Percentiles rank a stretch among this genome's conserved stretches.
These are phyloP conservation scores for Lachnum nothofagi DNA, from an alignment of 2,329 filamentous ascomycete genomes.

Conservation along the genomic window DNA sequence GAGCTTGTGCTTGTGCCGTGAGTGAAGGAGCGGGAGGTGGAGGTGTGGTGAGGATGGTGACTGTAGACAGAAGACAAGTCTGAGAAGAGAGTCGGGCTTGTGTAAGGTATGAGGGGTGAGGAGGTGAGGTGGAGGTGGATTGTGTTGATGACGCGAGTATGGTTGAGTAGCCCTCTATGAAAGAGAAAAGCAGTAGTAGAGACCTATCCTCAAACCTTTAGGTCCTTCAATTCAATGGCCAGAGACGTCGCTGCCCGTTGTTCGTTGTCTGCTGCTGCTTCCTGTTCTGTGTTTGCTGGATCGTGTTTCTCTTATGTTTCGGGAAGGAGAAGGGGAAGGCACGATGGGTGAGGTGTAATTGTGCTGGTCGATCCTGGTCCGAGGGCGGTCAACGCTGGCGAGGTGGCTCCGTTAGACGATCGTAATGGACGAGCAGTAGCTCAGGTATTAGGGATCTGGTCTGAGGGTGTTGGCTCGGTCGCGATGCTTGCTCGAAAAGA, in stretches of 20 bases:
- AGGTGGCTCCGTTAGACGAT: not conserved
- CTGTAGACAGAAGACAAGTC: conserved; percentile 24
- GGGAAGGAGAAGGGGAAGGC: conserved; percentile 13
- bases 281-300: conserved; percentile 1
- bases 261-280: conserved; percentile 3
- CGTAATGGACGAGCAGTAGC: too few relatives aligned
- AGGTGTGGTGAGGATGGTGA: conserved; percentile 34
- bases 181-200: conserved; percentile 33
- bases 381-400: not conserved
- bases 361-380: not conserved
- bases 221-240: conserved; percentile 28
- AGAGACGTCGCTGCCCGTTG: conserved; percentile 16
- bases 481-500: too few relatives aligned
- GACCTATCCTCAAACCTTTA: conserved; percentile 35
- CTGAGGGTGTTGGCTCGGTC: too few relatives aligned
- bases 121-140: conserved; percentile 30
- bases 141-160: conserved; percentile 29
- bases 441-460: too few relatives aligned
- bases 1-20: conserved; percentile 33
- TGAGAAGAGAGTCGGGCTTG: conserved; percentile 24
- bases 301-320: conserved; percentile 27
- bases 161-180: conserved; percentile 26
- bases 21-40: conserved; percentile 32
- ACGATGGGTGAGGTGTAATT: not conserved
- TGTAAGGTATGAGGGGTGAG: conserved; percentile 21